These are phyloP conservation scores for Pleurotus giganteus DNA, from an alignment of 768 basidiomycete genomes.

Conservation along the genomic window DNA sequence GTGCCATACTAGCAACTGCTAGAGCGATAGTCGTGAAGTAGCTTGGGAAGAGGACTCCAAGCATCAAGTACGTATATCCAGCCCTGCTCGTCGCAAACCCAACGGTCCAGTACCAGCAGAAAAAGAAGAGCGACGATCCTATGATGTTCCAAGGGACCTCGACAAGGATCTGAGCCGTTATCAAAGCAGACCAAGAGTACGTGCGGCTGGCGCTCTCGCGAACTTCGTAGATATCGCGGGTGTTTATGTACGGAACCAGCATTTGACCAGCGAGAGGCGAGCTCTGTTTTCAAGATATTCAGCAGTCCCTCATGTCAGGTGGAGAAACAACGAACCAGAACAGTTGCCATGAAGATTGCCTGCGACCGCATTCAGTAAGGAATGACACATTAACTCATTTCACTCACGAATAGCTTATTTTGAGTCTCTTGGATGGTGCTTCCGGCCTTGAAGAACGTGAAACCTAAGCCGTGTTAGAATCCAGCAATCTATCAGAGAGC, in stretches of 20 bases:
- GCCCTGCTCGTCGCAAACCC: slow-evolving; percentile 53
- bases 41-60: slow-evolving; percentile 52
- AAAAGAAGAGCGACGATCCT: slow-evolving; percentile 55
- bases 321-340: slow-evolving; percentile 23
- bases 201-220: slow-evolving; percentile 66
- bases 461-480: slow-evolving; percentile 21
- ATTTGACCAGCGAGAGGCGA: slow-evolving; percentile 62
- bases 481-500: background rate
- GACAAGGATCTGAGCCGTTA: slow-evolving; percentile 52
- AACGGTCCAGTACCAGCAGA: slow-evolving; percentile 73
- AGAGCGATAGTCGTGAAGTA: slow-evolving; percentile 48
- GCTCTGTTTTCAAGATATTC: slow-evolving; percentile 18
- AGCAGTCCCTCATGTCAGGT: slow-evolving; percentile 1
- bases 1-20: slow-evolving; percentile 46
- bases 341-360: slow-evolving; percentile 57
- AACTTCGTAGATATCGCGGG: slow-evolving; percentile 62
- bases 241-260: slow-evolving; percentile 56
- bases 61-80: slow-evolving; percentile 58
- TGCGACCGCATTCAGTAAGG: slow-evolving; percentile 16
- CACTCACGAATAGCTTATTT: slow-evolving; percentile 62
- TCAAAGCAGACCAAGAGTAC: slow-evolving; percentile 58
- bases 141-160: slow-evolving; percentile 64
- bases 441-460: slow-evolving; percentile 61
- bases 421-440: slow-evolving; percentile 56
- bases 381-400: slow-evolving; percentile 14